Evolutionary conservation across 805 yeast species (phyloP), one percentile per base, ranked within the genome.

Genomic region (Sporopachydermia quercuum): DNA sequence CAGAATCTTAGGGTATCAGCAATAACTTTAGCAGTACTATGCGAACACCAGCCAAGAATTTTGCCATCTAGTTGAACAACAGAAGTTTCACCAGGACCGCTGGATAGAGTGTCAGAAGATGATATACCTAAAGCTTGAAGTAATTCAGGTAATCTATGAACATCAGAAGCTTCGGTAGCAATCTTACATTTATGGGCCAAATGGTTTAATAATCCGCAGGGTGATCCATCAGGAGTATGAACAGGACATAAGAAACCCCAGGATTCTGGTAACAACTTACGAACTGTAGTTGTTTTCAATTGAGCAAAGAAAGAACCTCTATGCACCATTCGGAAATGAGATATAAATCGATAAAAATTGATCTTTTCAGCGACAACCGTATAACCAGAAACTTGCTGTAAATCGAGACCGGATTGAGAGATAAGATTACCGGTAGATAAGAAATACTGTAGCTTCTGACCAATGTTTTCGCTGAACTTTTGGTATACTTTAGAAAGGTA

Each of bases 221-320:
- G 98, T 39, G 97, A 82, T 51, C 98, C 98, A 79, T 91, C 98
- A 4, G 98, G 98, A 11, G 98, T 91, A 61, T 91, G 98, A 16
- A 91, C 98, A 8, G 98, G 98, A 64, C 98, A 91, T 51, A 91
- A 63, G 72, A 91, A 91, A 3, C 98, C 98, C 98, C 98, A 91
- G 1, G 96, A 83, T 60, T 91, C 98, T 1, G 98, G 98, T 43
- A 91, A 70, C 52, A 91, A 67, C 60, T 91, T 91, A 67, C 98
- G 77, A 38, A 91, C 98, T 1, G 97, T 81, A 16, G 98, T 91
- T 35, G 98, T 91, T 58, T 91, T 91, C 63, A 91, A 71, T 60
- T 89, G 95, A 36, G 98, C 96, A 59, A 91, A 91, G 77, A 91
- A 91, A 48, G 97, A 85, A 62, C 98, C 98, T 75, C 98, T 81